Base-by-base conservation (phyloP, 2,329 filamentous ascomycete genomes). In the Venturia effusa region DNA sequence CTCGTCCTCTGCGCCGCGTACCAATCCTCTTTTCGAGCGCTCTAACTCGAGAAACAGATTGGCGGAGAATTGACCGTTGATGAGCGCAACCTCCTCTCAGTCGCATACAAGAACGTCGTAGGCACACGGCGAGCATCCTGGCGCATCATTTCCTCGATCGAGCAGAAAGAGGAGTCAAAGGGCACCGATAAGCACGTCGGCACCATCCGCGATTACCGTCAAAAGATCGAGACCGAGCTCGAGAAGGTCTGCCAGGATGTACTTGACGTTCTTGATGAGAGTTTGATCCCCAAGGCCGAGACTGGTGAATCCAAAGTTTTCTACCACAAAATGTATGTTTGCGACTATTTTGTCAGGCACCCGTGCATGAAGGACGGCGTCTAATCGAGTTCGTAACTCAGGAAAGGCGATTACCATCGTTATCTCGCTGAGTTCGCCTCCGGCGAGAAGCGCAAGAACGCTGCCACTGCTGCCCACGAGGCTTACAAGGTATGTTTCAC, bases 81-180 rank as follows among this genome's bases (percentile, higher is more conserved):
- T 73, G 85, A 88, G 79, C 84, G 85, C 75, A 97, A 97, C 83
- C 89, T 99, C 69, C 88, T 99, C 70, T 96, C 91, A 70, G 94
- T 97, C 74, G 93, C 93, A 77, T 99, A 99, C 88, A 99, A 99
- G 90, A 99, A 99, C 81, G 94, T 99, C 67, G 91, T 99, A 74
- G 93, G 94, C 74, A 95, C 94, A 76, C 89, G 93, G 79, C 93
- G 94, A 87, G 93, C 93, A 76, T 97, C 92, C 73, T 99, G 93
- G 93, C 88, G 93, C 82, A 97, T 99, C 81, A 95, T 99, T 81
- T 95, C 92, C 77, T 97, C 94, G 77, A 97, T 99, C 80, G 93
- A 97, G 84, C 93, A 97, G 82, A 97, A 97, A 88, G 93, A 97
- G 84, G 93, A 97, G 83, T 94, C 92, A 77, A 97, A 97, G 87